Base-by-base conservation (phyloP, 2,329 filamentous ascomycete genomes). In the Fusarium phyllophilum region DNA sequence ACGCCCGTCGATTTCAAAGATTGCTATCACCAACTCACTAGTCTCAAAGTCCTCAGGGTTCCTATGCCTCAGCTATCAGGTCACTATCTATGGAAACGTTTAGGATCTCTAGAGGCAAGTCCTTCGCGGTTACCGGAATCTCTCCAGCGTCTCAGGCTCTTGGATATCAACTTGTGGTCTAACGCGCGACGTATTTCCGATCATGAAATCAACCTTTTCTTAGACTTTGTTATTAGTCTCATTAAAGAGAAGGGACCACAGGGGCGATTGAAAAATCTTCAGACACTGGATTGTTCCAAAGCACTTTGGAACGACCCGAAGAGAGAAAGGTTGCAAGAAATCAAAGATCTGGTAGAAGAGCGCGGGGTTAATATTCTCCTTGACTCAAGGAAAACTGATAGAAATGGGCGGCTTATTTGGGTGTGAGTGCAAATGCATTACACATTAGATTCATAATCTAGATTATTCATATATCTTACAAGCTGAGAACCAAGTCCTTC, bases 401-500 rank as follows among this genome's bases (percentile, higher is more conserved):
- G 26, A 1, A 14, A 38, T 20, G 33, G n/a, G 6, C 22, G 4
- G 11, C 9, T 4, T 13, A 8, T 52, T 38, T 1, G 2, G 0
- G 24, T 6, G 18, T 18, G 2, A 22, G 5, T 24, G 9, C 5
- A 11, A 45, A 4, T 24, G 12, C 31, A 22, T 22, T 22, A 24
- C 11, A 22, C 3, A 3, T 18, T 11, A 26, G 10, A n/a, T 48
- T 9, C 3, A 22, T 20, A n/a, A 22, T 38, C 11, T 38, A 8
- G 18, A 12, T 14, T 10, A 1, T 31, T 9, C 31, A n/a, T 14
- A 29, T 1, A 22, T 2, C 17, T 36, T 59, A 59, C 4, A 49
- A n/a, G 20, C 14, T 52, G 31, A 66, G 42, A 18, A 61, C 55
- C 11, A 76, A 42, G 18, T 70, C 54, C 45, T 76, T 74, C 22